These are phyloP conservation scores for Gelatoporia subvermispora DNA, from an alignment of 768 basidiomycete species.

Conservation along the genomic window DNA sequence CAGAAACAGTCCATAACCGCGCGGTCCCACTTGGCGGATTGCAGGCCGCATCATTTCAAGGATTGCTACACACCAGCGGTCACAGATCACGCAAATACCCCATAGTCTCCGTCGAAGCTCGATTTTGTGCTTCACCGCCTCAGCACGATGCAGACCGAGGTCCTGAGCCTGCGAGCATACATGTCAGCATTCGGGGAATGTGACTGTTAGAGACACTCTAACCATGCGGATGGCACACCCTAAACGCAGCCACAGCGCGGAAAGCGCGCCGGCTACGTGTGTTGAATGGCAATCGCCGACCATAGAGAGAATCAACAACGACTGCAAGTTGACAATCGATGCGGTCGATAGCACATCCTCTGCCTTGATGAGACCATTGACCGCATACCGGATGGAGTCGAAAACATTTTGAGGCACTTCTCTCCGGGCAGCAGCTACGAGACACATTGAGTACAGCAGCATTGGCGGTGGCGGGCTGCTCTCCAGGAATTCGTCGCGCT, in stretches of 20 bases:
- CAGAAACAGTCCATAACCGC: background rate
- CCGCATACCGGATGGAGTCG: slow-evolving; percentile 80
- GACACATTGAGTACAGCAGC: slow-evolving; percentile 90
- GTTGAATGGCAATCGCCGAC: slow-evolving; percentile 88
- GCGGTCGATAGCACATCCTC: slow-evolving; percentile 91
- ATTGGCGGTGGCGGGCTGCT: slow-evolving; percentile 70
- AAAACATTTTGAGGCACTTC: slow-evolving; percentile 84
- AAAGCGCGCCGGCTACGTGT: slow-evolving; percentile 80
- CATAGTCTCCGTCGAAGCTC: slow-evolving; percentile 88
- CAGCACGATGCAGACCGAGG: slow-evolving; percentile 89
- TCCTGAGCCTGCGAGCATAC: slow-evolving; percentile 75
- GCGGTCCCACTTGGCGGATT: background rate
- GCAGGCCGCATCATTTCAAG: slow-evolving; percentile 1
- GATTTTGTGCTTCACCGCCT: slow-evolving; percentile 77
- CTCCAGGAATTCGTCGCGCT: slow-evolving; percentile 82
- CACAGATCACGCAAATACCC: slow-evolving; percentile 91
- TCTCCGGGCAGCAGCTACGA: slow-evolving; percentile 82
- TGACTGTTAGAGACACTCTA: slow-evolving; percentile 26
- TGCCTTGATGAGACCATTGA: slow-evolving; percentile 80
- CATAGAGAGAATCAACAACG: slow-evolving; percentile 81
- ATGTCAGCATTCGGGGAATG: slow-evolving; percentile 2
- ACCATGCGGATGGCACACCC: slow-evolving; percentile 94
- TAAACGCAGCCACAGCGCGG: slow-evolving; percentile 79
- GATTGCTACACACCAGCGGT: slow-evolving; percentile 68
- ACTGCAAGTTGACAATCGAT: slow-evolving; percentile 82